Evolutionary conservation across 2,329 filamentous ascomycete genomes (phyloP), one percentile per base, ranked within the genome.

Genomic region (Didymella glomerata): DNA sequence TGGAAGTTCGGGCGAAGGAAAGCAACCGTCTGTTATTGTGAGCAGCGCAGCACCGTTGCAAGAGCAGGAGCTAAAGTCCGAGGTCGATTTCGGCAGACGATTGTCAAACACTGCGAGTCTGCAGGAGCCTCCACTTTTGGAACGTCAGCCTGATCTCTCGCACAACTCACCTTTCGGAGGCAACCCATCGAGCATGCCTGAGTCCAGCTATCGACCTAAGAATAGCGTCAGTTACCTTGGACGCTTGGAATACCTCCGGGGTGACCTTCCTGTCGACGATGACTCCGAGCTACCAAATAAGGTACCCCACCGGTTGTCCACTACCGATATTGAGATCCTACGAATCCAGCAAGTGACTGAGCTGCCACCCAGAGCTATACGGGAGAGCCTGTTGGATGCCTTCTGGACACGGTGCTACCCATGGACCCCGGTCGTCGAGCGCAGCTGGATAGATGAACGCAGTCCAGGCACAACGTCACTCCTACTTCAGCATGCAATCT

Each of bases 381-480:
- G 78, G 6, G 72, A 72, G 42, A 73, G 73, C 18, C 54, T 80
- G 11, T 73, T 80, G 54, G 69, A 78, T n/a, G 73, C 72, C 8
- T 80, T 80, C 44, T 77, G 76, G 68, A 73, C 68, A 30, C 74
- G 76, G 34, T 80, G 78, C 52, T 74, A 75, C 38, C 75, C 77
- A 9, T 80, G 78, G 78, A 78, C 77, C 0, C 78, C 78, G 1
- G 74, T 80, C 22, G 72, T 80, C 5, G 76, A 80, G 36, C 74
- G 76, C 2, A 73, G 67, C 44, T 79, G 77, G 78, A 64, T 79
- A 4, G 68, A 77, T n/a, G 69, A 73, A 24, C 55, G 69, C 3
- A 63, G 68, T 11, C 67, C 72, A 2, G 64, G 66, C 16, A 68
- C 68, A 36, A 61, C 67, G 2, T 74, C 72, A 6, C 66, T 72